Conservation (phyloP, 768 basidiomycete genomes). For the Mycena belliarum region DNA sequence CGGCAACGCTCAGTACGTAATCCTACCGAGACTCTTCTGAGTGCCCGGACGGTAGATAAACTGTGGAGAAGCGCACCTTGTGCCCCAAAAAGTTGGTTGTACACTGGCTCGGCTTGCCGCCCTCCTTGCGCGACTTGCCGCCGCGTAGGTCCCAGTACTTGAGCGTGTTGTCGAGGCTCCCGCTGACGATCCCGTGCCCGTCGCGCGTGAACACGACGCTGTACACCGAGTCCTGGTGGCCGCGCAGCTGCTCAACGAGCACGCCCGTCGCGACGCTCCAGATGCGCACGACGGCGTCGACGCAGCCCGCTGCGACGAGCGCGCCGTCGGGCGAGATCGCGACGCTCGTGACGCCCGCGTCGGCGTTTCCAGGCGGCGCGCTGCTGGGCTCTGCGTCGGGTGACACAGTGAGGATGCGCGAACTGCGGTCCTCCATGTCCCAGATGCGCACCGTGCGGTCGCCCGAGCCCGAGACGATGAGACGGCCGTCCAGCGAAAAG, state of each 20-base stretch:
- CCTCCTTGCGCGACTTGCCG: slow-evolving; percentile 47
- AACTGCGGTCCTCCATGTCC: slow-evolving; percentile 28
- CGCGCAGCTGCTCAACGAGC: slow-evolving; percentile 73
- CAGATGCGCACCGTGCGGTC: slow-evolving; percentile 39
- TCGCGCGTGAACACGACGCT: slow-evolving; percentile 93
- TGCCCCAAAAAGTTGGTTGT: slow-evolving; percentile 78
- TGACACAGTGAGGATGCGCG: slow-evolving; percentile 24
- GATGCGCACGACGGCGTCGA: slow-evolving; percentile 66
- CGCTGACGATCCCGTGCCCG: slow-evolving; percentile 87
- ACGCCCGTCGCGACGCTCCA: slow-evolving; percentile 60
- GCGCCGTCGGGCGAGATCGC: slow-evolving; percentile 62
- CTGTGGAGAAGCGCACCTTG: slow-evolving; percentile 69
- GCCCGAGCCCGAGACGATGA: slow-evolving; percentile 81
- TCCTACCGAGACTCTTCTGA: no score
- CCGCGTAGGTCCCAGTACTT: slow-evolving; percentile 87
- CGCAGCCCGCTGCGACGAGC: slow-evolving; percentile 43
- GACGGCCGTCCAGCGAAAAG: slow-evolving; percentile 74
- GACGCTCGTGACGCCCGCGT: slow-evolving; percentile 66
- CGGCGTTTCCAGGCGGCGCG: slow-evolving; percentile 24
- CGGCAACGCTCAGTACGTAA: slow-evolving; percentile 37
- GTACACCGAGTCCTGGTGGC: slow-evolving; percentile 85
- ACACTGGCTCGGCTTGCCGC: slow-evolving; percentile 43
- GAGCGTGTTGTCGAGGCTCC: slow-evolving; percentile 86
- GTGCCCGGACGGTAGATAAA: background rate
- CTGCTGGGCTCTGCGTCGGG: slow-evolving; percentile 8